Evolutionary conservation across 148 eudicot species (phyloP).

Genomic region (Fagopyrum homotropicum): DNA sequence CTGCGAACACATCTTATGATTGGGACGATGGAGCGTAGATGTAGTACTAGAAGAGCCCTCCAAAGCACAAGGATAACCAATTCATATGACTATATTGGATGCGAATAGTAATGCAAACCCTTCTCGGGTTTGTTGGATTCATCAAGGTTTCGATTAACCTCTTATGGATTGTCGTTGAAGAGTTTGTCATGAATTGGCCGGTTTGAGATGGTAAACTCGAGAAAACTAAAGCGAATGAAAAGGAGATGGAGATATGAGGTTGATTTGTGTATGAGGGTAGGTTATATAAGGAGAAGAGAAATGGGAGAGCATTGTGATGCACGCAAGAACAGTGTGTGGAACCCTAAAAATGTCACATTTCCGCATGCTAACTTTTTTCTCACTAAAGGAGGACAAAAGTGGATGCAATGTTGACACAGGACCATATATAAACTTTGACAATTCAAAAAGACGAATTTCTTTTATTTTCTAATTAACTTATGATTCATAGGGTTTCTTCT

Average conservation of each 20-base stretch:
- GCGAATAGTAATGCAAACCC: background rate
- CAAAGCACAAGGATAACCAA: background rate
- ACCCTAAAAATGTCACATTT: slow-evolving; percentile 2
- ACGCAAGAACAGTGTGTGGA: slow-evolving; percentile 7
- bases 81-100: background rate
- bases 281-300: background rate
- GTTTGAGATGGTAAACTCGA: background rate
- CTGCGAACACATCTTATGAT: background rate
- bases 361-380: slow-evolving; percentile 7
- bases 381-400: background rate
- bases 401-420: slow-evolving; percentile 1
- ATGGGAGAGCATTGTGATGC: background rate
- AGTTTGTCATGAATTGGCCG: background rate
- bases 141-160: background rate
- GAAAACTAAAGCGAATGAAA: background rate
- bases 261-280: background rate
- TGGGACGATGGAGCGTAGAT: background rate
- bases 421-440: background rate
- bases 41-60: background rate
- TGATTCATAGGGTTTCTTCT: too few relatives aligned
- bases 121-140: background rate
- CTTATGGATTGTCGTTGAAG: background rate
- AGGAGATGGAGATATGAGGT: background rate
- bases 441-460: background rate
- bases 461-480: too few relatives aligned